A percentile compares a stretch with the other conserved stretches of the same genome.
These are phyloP conservation scores for Striga asiatica DNA, from an alignment of 257 asterid species.

Conservation along the genomic window DNA sequence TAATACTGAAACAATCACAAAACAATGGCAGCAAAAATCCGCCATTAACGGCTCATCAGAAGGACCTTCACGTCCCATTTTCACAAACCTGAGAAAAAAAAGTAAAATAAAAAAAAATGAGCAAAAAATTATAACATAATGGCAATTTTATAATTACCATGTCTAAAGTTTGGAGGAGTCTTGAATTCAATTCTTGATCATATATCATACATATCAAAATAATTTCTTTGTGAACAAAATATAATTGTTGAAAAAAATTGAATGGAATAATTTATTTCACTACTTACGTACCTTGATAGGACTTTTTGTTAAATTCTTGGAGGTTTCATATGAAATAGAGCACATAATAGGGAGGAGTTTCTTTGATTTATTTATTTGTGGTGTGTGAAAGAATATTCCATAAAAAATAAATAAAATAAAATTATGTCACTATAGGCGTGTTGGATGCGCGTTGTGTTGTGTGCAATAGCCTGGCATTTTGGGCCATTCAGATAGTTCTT, in stretches of 20 bases:
- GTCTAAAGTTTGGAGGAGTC: no score
- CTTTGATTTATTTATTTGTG: no score
- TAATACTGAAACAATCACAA: slow-evolving; percentile 20
- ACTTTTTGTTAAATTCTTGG: slow-evolving; percentile 5
- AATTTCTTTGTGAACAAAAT: neutral
- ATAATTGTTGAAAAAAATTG: neutral
- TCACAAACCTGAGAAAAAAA: neutral
- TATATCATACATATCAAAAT: neutral
- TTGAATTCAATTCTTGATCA: no score
- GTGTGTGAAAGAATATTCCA: no score
- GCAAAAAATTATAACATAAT: neutral
- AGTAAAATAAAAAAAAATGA: neutral
- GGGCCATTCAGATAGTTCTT: no score
- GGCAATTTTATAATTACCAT: neutral
- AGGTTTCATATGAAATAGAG: neutral
- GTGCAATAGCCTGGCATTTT: no score
- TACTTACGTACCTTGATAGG: neutral
- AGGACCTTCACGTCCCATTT: slow-evolving; percentile 22
- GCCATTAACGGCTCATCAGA: slow-evolving; percentile 21
- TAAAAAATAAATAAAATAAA: no score
- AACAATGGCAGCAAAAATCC: slow-evolving; percentile 38
- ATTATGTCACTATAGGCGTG: no score
- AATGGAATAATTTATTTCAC: neutral
- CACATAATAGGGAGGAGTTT: no score
- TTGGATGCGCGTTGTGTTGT: no score